A percentile compares a stretch with the other conserved stretches of the same genome.
Conservation (phyloP, 257 asterid genomes). For the Capsicum pubescens region DNA sequence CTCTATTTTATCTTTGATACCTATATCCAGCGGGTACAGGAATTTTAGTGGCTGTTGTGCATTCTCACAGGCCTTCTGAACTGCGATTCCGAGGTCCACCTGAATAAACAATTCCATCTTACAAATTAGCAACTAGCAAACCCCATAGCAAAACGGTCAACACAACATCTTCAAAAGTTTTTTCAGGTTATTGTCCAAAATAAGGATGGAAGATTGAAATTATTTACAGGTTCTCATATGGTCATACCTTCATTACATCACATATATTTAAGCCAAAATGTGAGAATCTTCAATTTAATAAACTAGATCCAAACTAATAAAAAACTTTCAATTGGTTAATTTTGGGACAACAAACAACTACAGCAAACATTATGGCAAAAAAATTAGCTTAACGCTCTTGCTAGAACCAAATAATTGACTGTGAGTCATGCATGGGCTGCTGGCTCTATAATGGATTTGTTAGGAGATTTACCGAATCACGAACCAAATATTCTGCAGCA, state of each 20-base stretch:
- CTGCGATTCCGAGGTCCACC: conserved; percentile 92
- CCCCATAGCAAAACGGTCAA: background rate
- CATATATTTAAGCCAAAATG: background rate
- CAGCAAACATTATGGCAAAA: background rate
- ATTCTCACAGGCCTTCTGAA: conserved; percentile 89
- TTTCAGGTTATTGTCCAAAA: background rate
- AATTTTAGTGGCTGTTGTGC: conserved; percentile 75
- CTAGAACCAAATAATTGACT: background rate
- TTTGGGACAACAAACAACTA: background rate
- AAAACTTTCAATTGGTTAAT: background rate
- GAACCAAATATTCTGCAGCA: background rate
- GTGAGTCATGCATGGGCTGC: background rate
- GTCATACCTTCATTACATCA: background rate
- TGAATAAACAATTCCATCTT: conserved; percentile 39
- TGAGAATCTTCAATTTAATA: background rate
- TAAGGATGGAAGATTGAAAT: background rate
- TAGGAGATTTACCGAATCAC: background rate
- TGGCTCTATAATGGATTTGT: background rate
- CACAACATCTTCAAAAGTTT: background rate
- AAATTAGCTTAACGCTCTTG: conserved; percentile 4
- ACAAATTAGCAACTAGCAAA: background rate
- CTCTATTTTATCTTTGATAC: conserved; percentile 91
- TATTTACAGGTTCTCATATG: background rate
- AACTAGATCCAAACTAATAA: background rate
- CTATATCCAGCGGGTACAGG: conserved; percentile 78